phyloP scores from a whole-genome alignment of 805 yeast genomes.

The Monosporozyma servazzii region DNA sequence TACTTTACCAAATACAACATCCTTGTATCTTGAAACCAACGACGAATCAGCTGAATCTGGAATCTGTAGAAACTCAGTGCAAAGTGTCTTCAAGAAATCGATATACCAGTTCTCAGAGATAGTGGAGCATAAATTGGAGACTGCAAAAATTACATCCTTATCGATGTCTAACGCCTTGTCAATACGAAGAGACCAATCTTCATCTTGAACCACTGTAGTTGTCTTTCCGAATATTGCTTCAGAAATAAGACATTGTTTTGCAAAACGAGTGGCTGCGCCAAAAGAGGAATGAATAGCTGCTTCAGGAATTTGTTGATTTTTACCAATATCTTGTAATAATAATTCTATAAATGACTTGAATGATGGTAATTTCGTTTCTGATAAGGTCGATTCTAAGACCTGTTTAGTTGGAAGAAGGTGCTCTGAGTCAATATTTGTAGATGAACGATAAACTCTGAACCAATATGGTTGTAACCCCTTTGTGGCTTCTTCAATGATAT shows the following conservation, averaged over 20 bases:
- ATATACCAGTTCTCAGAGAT: constrained; percentile 15
- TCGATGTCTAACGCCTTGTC: constrained; percentile 64
- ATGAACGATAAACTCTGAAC: constrained; percentile 47
- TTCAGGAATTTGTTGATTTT: constrained; percentile 14
- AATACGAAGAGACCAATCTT: constrained; percentile 61
- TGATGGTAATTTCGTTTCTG: constrained; percentile 42
- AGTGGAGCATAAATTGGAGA: constrained; percentile 12
- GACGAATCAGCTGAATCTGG: constrained; percentile 9
- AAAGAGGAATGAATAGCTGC: constrained; percentile 30
- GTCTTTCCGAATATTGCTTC: constrained; percentile 43
- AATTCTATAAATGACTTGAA: constrained; percentile 35
- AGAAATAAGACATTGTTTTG: constrained; percentile 53
- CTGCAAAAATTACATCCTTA: constrained; percentile 36
- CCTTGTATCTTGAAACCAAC: constrained; percentile 16
- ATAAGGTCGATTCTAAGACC: constrained; percentile 33
- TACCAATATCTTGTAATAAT: constrained; percentile 24
- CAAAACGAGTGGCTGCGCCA: constrained; percentile 41
- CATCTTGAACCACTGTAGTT: constrained; percentile 57
- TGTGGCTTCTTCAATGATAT: constrained; percentile 68
- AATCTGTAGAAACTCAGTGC: constrained; percentile 30
- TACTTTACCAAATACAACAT: constrained; percentile 30
- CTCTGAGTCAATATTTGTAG: constrained; percentile 30
- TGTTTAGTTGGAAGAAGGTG: constrained; percentile 31
- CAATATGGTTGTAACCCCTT: constrained; percentile 80
- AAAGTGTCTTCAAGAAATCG: constrained; percentile 28